These are phyloP conservation scores for Syzygium jambos DNA, from an alignment of 345 rosid genomes.

Conservation along the genomic window DNA sequence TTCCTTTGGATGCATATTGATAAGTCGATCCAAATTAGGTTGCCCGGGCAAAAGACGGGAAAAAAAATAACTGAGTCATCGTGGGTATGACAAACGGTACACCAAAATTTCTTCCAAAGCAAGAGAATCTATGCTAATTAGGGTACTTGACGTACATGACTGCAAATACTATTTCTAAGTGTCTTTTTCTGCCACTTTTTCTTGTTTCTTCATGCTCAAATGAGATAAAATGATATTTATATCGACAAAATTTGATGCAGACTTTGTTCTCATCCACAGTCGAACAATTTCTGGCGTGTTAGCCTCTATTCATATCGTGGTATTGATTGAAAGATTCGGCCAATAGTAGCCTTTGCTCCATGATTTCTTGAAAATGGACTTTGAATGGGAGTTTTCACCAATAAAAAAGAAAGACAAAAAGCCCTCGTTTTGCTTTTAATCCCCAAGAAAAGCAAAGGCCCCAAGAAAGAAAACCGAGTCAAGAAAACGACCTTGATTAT, in stretches of 20 bases:
- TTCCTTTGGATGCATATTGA: rapidly evolving
- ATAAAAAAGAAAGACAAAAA: background rate
- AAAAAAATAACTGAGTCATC: background rate
- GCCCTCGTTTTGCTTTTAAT: background rate
- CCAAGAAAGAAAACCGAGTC: background rate
- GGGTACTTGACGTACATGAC: background rate
- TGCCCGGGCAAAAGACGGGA: background rate
- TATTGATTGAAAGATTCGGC: background rate
- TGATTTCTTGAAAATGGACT: background rate
- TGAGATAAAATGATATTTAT: background rate
- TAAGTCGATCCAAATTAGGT: background rate
- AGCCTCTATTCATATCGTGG: background rate
- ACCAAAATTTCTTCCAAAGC: background rate
- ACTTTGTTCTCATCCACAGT: background rate
- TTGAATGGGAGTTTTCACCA: background rate
- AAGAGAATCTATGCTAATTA: background rate
- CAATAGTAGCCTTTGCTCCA: background rate
- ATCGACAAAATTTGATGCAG: background rate
- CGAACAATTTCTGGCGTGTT: background rate
- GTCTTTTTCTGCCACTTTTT: background rate
- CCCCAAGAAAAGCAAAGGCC: background rate
- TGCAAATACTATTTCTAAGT: background rate
- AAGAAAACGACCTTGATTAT: background rate
- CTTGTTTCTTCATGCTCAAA: background rate
- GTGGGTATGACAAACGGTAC: background rate